A percentile compares a stretch with the other conserved stretches of the same genome.
Evolutionary conservation across 768 basidiomycete genomes (phyloP).

Genomic region (Astraeus odoratus): DNA sequence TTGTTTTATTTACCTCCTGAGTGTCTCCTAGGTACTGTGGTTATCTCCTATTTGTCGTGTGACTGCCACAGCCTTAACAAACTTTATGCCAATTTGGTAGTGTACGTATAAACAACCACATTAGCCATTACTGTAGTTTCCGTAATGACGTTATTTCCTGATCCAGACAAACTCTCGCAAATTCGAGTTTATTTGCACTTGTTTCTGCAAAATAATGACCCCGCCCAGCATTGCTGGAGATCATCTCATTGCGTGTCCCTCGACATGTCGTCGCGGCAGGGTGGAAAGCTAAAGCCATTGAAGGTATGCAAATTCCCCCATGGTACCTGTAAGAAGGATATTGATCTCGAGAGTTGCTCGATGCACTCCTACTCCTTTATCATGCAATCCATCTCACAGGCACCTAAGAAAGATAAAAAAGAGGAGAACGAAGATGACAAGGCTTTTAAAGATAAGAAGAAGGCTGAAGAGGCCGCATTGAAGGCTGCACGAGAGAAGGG

Average conservation of each 20-base stretch:
- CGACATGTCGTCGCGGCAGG: conserved; percentile 48
- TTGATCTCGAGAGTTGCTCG: neutral
- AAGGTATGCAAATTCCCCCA: conserved; percentile 48
- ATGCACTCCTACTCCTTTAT: neutral
- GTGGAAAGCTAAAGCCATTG: conserved; percentile 81
- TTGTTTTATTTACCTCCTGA: too few species aligned
- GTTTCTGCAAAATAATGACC: neutral
- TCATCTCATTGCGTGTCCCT: neutral
- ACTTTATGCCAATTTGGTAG: too few species aligned
- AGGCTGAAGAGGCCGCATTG: conserved; percentile 63
- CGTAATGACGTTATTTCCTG: too few species aligned
- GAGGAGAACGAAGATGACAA: conserved; percentile 64
- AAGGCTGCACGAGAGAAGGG: conserved; percentile 73
- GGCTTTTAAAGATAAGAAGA: conserved; percentile 73
- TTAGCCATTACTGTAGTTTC: too few species aligned
- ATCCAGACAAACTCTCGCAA: too few species aligned
- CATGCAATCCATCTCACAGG: conserved; percentile 34
- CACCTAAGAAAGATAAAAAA: conserved; percentile 76
- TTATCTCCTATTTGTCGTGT: too few species aligned
- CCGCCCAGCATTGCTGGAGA: too few species aligned
- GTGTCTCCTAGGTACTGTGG: too few species aligned
- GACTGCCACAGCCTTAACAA: too few species aligned
- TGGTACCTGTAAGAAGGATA: neutral
- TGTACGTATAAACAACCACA: too few species aligned
- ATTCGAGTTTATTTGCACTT: neutral